A percentile compares a stretch with the other conserved stretches of the same genome.
Conservation (phyloP, 148 eudicot species). For the Salicornia ramosissima region DNA sequence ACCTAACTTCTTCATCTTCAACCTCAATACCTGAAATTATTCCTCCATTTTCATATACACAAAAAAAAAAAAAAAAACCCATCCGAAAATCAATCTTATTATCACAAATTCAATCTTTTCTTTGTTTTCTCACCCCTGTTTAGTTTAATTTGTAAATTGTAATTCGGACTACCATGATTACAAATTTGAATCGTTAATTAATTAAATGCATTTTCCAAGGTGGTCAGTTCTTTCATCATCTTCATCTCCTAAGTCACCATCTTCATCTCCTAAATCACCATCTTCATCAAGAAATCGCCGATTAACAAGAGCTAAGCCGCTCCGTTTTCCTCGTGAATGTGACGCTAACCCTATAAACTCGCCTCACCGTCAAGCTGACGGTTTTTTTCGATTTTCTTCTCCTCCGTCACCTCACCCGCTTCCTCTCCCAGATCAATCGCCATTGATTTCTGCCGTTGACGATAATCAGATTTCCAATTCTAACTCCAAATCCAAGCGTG, state of each 20-base stretch:
- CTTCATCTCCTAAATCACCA: conserved; percentile 20
- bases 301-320: conserved; percentile 34
- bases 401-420: conserved; percentile 53
- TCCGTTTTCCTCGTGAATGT: conserved; percentile 33
- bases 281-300: conserved; percentile 25
- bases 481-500: neutral
- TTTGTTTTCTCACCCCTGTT: no score
- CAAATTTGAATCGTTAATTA: conserved; percentile 1
- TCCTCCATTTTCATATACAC: neutral
- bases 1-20: no score
- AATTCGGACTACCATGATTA: conserved; percentile 28
- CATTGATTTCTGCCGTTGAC: conserved; percentile 16
- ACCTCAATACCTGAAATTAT: neutral
- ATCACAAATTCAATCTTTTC: no score
- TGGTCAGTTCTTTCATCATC: conserved; percentile 31
- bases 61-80: no score
- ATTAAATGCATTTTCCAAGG: conserved; percentile 39
- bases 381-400: neutral
- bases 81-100: no score
- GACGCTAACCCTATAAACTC: conserved; percentile 20
- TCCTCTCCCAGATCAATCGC: conserved; percentile 50
- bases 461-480: neutral
- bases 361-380: conserved; percentile 2
- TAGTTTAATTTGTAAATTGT: no score
- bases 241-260: neutral